These are phyloP conservation scores for Blepharisma undulans DNA, from an alignment of 169 alveolate species.

Conservation along the genomic window DNA sequence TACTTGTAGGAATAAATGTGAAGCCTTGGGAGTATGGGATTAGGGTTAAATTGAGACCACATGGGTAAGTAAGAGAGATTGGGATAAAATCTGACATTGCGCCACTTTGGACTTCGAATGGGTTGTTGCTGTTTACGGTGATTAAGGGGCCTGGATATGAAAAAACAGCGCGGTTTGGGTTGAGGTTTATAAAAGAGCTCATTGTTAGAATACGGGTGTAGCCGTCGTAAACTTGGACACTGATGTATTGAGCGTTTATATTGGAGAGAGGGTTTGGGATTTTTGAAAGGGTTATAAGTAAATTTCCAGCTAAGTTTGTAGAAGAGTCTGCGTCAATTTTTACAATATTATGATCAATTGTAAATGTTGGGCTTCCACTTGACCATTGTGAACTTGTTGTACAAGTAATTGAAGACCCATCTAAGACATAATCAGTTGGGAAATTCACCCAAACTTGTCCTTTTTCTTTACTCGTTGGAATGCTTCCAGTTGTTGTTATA, in stretches of 20 bases:
- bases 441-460: conserved; percentile 26
- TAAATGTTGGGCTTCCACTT: background rate
- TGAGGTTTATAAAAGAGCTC: conserved; percentile 44
- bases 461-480: background rate
- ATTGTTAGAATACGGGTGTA: conserved; percentile 33
- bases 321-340: background rate
- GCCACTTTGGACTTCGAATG: conserved; percentile 41
- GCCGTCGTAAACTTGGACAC: conserved; percentile 49
- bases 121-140: conserved; percentile 38
- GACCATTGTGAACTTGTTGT: background rate
- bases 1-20: conserved; percentile 39
- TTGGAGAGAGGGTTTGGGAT: conserved; percentile 51
- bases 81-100: conserved; percentile 41
- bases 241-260: conserved; percentile 25
- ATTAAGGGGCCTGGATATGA: conserved; percentile 55
- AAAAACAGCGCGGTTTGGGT: conserved; percentile 42
- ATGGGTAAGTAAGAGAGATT: conserved; percentile 49
- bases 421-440: conserved; percentile 8
- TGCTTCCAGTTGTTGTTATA: background rate
- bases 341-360: background rate
- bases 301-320: background rate
- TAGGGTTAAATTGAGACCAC: conserved; percentile 49
- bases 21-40: conserved; percentile 22
- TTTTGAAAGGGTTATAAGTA: conserved; percentile 18
- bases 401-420: background rate